A percentile compares a stretch with the other conserved stretches of the same genome.
Conservation (phyloP, 257 asterid genomes). For the Haberlea rhodopensis region DNA sequence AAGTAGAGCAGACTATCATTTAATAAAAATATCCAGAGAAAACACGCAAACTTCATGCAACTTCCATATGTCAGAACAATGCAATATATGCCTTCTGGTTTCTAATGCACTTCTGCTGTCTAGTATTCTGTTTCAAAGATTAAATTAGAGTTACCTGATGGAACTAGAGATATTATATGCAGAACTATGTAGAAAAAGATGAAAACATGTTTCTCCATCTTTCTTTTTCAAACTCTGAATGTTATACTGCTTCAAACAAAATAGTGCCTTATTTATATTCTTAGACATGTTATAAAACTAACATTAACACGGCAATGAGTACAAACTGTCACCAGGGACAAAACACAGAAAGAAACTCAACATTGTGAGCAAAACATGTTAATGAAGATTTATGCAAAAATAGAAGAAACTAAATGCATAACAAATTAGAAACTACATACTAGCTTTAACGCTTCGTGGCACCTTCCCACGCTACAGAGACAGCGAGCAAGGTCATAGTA, state of each 20-base stretch:
- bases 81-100: background rate
- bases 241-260: background rate
- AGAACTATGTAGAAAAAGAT: background rate
- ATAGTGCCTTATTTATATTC: background rate
- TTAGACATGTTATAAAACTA: background rate
- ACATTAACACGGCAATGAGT: background rate
- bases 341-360: constrained; percentile 1
- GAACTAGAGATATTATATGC: background rate
- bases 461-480: constrained; percentile 90
- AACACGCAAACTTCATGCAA: background rate
- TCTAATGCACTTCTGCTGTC: background rate
- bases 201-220: background rate
- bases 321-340: background rate
- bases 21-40: background rate
- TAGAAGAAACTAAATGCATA: constrained; percentile 2
- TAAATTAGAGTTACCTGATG: background rate
- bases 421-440: constrained; percentile 36
- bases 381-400: constrained; percentile 3
- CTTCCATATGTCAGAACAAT: background rate
- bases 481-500: constrained; percentile 97
- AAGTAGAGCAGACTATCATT: background rate
- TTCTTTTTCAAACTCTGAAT: no score
- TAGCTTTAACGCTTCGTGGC: constrained; percentile 78
- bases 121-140: constrained; percentile 5
- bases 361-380: constrained; percentile 15